A percentile compares a stretch with the other conserved stretches of the same genome.
These are phyloP conservation scores for Collybiopsis luxurians DNA, from an alignment of 768 basidiomycete genomes.

Conservation along the genomic window DNA sequence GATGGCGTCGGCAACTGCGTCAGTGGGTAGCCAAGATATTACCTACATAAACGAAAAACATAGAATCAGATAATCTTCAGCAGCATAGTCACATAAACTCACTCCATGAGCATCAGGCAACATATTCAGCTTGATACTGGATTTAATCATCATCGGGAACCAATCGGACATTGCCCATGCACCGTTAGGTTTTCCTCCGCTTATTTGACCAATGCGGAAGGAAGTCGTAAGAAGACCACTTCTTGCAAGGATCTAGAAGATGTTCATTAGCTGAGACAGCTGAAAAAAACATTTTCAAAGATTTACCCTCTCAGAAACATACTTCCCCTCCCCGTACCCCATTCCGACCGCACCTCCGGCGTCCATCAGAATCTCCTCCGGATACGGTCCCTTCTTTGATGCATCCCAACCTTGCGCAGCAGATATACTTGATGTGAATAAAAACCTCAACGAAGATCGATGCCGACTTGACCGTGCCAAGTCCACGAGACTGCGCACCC, in stretches of 20 bases:
- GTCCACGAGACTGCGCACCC: slow-evolving; percentile 45
- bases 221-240: slow-evolving; percentile 34
- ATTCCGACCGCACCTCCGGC: slow-evolving; percentile 30
- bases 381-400: slow-evolving; percentile 25
- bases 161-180: slow-evolving; percentile 45
- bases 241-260: slow-evolving; percentile 30
- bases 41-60: slow-evolving; percentile 16
- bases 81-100: slow-evolving; percentile 9
- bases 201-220: slow-evolving; percentile 45
- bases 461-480: slow-evolving; percentile 21
- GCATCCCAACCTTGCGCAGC: slow-evolving; percentile 29
- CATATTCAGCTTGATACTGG: slow-evolving; percentile 24
- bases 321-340: slow-evolving; percentile 50
- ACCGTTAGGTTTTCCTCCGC: slow-evolving; percentile 35
- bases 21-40: slow-evolving; percentile 42
- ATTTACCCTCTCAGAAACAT: slow-evolving; percentile 35
- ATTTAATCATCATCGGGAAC: slow-evolving; percentile 41
- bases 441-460: slow-evolving; percentile 23
- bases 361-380: slow-evolving; percentile 29
- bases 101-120: slow-evolving; percentile 31
- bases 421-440: slow-evolving; percentile 41
- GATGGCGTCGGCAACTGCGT: slow-evolving; percentile 32
- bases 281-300: neutral
- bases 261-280: neutral
- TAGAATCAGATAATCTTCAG: neutral